These are phyloP conservation scores for Polyplosphaeria fusca DNA, from an alignment of 495 filamentous ascomycete genomes.

Conservation along the genomic window DNA sequence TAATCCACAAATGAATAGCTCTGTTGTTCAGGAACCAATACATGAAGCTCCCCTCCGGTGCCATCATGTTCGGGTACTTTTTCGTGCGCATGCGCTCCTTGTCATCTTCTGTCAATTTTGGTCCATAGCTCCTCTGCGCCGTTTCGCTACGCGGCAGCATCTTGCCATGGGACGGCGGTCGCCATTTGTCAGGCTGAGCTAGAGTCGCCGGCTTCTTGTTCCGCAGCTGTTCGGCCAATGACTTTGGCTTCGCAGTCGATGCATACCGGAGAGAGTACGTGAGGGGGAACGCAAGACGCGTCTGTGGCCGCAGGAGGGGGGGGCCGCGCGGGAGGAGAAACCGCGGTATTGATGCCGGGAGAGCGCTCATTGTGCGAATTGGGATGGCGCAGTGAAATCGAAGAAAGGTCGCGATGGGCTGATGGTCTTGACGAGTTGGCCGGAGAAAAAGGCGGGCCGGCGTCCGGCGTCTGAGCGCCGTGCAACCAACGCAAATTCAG, in stretches of 20 bases:
- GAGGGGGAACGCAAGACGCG: neutral
- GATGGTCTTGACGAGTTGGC: too few species aligned
- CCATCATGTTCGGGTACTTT: slow-evolving; percentile 79
- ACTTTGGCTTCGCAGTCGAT: neutral
- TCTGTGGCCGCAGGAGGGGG: slow-evolving; percentile 17
- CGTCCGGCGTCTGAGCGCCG: too few species aligned
- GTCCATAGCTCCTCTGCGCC: slow-evolving; percentile 59
- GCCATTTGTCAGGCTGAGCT: slow-evolving; percentile 73
- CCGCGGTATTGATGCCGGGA: slow-evolving; percentile 25
- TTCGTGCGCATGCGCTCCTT: slow-evolving; percentile 57
- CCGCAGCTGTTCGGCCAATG: slow-evolving; percentile 9
- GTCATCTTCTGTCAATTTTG: slow-evolving; percentile 51
- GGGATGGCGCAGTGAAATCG: neutral
- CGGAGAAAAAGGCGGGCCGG: too few species aligned
- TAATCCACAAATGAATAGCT: slow-evolving; percentile 73
- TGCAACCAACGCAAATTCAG: too few species aligned
- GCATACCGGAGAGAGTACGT: slow-evolving; percentile 16
- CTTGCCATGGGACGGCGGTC: slow-evolving; percentile 76
- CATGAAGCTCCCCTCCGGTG: slow-evolving; percentile 69
- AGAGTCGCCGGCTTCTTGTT: slow-evolving; percentile 59
- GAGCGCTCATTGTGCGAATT: slow-evolving; percentile 14
- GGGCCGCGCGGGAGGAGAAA: slow-evolving; percentile 26
- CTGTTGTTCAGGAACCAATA: slow-evolving; percentile 70
- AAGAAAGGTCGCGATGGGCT: neutral
- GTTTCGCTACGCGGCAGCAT: slow-evolving; percentile 52